Evolutionary conservation across 805 yeast species (phyloP).

Genomic region (Wickerhamiella musiphila): DNA sequence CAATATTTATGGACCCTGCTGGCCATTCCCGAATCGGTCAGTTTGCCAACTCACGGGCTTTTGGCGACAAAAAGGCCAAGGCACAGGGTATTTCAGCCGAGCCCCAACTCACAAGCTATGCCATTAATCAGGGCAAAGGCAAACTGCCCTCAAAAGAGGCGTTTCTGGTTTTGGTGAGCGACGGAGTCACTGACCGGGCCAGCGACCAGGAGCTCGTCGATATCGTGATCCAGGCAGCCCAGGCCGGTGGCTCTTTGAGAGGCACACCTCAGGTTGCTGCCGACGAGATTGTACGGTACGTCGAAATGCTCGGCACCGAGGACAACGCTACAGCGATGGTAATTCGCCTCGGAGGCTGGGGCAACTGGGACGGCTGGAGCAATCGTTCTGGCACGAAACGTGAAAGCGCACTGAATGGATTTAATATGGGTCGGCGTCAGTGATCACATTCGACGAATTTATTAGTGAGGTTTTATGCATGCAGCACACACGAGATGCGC

Average conservation of each 20-base stretch:
- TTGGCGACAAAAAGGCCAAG: conserved; percentile 76
- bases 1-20: conserved; percentile 67
- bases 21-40: conserved; percentile 76
- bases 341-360: conserved; percentile 77
- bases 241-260: conserved; percentile 34
- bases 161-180: conserved; percentile 65
- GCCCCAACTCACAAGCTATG: conserved; percentile 46
- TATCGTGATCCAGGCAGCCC: conserved; percentile 48
- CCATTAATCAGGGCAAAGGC: conserved; percentile 9
- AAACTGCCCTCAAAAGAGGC: conserved; percentile 69
- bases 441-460: too few species aligned
- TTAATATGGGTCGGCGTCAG: too few species aligned
- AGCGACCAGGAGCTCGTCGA: conserved; percentile 88
- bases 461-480: too few species aligned
- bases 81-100: conserved; percentile 77
- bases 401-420: too few species aligned
- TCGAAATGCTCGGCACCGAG: conserved; percentile 75
- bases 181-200: conserved; percentile 69
- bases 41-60: conserved; percentile 82
- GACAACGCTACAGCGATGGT: conserved; percentile 93
- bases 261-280: conserved; percentile 82
- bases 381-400: conserved; percentile 84
- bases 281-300: conserved; percentile 65
- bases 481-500: too few species aligned
- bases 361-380: conserved; percentile 57